phyloP scores from a whole-genome alignment of 106 monocot genomes.

The Dioscorea alata region DNA sequence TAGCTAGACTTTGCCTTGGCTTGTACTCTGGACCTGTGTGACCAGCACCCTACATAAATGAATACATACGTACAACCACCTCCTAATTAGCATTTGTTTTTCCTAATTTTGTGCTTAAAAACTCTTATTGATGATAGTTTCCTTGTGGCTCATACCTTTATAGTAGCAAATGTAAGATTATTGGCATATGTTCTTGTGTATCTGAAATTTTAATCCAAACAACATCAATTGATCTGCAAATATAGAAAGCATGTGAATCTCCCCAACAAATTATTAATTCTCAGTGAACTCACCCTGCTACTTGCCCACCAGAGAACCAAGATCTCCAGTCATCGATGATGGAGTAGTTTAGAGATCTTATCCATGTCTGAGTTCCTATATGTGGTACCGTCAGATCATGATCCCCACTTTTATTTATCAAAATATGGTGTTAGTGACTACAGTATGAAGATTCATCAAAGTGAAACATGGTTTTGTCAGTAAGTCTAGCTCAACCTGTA shows the following conservation, averaged over 20 bases:
- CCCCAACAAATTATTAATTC: no score
- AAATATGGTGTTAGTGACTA: not conserved
- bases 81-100: no score
- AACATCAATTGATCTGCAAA: no score
- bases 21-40: slow-evolving; percentile 49
- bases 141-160: not conserved
- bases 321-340: slow-evolving; percentile 45
- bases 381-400: slow-evolving; percentile 36
- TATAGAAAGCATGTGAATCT: no score
- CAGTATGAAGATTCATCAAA: not conserved
- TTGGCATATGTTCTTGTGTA: slow-evolving; percentile 9
- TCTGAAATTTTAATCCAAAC: no score
- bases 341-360: slow-evolving; percentile 38
- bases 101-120: no score
- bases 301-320: slow-evolving; percentile 35
- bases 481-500: slow-evolving; percentile 21
- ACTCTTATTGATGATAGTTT: no score
- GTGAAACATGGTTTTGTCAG: not conserved
- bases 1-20: slow-evolving; percentile 33
- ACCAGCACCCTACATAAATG: slow-evolving; percentile 41
- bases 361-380: slow-evolving; percentile 43
- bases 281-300: slow-evolving; percentile 24
- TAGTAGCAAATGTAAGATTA: slow-evolving; percentile 35
- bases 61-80: no score
- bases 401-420: slow-evolving; percentile 26